Conservation (phyloP, 139 green algal species). For the Chlorella sp. region DNA sequence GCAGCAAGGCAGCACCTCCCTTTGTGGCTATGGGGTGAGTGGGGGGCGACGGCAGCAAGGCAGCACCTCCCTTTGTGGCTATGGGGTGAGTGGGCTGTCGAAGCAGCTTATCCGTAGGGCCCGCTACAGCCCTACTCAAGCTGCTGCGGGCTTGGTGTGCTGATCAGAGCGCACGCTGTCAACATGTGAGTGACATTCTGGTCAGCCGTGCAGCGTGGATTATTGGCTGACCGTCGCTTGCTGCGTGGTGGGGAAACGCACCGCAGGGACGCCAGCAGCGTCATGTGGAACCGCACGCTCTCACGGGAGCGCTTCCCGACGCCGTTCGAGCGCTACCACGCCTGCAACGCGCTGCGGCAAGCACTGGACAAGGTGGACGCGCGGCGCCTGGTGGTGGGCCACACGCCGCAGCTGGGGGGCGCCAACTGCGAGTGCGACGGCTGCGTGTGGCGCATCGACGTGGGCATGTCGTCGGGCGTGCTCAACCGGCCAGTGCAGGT, state of each 20-base stretch:
- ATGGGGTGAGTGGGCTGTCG: no score
- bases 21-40: no score
- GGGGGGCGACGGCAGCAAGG: neutral
- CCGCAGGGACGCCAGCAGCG: slow-evolving; percentile 54
- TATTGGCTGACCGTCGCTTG: no score
- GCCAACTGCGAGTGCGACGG: slow-evolving; percentile 82
- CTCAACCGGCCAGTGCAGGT: slow-evolving; percentile 61
- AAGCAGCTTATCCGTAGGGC: no score
- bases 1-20: neutral
- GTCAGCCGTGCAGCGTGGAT: neutral
- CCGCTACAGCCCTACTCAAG: no score
- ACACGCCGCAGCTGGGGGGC: slow-evolving; percentile 83
- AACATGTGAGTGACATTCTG: neutral
- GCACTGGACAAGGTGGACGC: slow-evolving; percentile 56
- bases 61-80: neutral
- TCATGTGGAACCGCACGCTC: slow-evolving; percentile 88
- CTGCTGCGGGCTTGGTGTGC: neutral
- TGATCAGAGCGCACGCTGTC: no score
- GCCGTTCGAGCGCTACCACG: slow-evolving; percentile 55
- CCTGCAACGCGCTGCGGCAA: slow-evolving; percentile 45
- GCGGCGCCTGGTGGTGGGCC: slow-evolving; percentile 80
- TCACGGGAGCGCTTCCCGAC: slow-evolving; percentile 50
- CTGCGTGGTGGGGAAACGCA: no score
- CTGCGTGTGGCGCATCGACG: slow-evolving; percentile 85
- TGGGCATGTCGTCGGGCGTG: slow-evolving; percentile 83